Percentiles rank a stretch among this genome's conserved stretches.
Evolutionary conservation across 306 rosid species (phyloP).

Genomic region (Sophora flavescens): DNA sequence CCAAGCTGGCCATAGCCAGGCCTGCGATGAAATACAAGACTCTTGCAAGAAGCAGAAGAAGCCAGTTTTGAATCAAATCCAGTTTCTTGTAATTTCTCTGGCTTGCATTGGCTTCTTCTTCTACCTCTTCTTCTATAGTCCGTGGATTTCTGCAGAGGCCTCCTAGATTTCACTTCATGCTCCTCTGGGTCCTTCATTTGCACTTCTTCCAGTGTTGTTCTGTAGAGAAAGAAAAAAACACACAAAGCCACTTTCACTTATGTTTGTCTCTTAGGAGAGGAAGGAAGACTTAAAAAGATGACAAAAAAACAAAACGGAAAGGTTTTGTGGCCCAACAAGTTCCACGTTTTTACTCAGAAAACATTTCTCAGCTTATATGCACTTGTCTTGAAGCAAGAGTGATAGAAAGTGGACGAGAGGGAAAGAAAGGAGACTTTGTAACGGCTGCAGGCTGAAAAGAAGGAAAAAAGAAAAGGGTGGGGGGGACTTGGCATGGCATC

Average conservation of each 20-base stretch:
- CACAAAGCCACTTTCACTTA: constrained; percentile 9
- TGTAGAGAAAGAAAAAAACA: constrained; percentile 17
- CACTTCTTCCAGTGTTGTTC: constrained; percentile 24
- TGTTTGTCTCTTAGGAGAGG: background rate
- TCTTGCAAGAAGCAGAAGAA: constrained; percentile 48
- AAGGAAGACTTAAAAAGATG: too few species aligned
- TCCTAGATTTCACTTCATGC: constrained; percentile 46
- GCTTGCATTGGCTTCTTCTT: constrained; percentile 44
- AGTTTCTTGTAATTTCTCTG: constrained; percentile 45
- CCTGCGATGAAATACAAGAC: constrained; percentile 51
- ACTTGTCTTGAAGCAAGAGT: background rate
- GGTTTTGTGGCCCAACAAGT: constrained; percentile 6
- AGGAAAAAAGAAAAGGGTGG: constrained; percentile 9
- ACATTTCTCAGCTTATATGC: constrained; percentile 7
- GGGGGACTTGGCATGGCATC: constrained; percentile 45
- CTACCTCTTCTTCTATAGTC: constrained; percentile 51
- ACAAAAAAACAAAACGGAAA: background rate
- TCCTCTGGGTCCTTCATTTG: constrained; percentile 56
- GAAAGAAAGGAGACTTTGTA: constrained; percentile 48
- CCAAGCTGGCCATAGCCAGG: constrained; percentile 67
- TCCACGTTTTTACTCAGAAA: constrained; percentile 38
- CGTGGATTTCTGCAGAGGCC: constrained; percentile 37
- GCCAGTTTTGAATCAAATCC: constrained; percentile 26
- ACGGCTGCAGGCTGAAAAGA: constrained; percentile 49
- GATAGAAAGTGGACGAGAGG: constrained; percentile 32